Percentiles rank a stretch among this genome's conserved stretches.
Evolutionary conservation across 228 moss, liverwort and hornwort species (phyloP).

Genomic region (Sphagnum fallax): DNA sequence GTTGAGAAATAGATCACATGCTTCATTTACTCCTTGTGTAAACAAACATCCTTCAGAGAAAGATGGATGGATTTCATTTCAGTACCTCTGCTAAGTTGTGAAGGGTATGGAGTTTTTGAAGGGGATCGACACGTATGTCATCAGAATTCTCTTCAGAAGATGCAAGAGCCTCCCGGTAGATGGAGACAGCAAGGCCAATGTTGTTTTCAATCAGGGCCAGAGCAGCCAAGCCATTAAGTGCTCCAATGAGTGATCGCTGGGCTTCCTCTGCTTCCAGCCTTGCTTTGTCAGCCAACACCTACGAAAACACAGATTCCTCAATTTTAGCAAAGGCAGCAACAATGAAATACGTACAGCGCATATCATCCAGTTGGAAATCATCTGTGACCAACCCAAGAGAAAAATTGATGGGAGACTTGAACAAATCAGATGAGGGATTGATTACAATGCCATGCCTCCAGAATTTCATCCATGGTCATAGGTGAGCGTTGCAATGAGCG

Average conservation of each 20-base stretch:
- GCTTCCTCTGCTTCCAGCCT: constrained; percentile 78
- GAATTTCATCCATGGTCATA: constrained; percentile 97
- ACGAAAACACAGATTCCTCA: background rate
- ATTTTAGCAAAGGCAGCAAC: background rate
- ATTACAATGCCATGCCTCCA: constrained; percentile 42
- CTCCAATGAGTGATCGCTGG: constrained; percentile 77
- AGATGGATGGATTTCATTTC: background rate
- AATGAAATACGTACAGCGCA: background rate
- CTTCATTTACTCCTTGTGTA: background rate
- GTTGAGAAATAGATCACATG: background rate
- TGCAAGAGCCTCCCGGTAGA: constrained; percentile 81
- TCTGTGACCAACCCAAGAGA: background rate
- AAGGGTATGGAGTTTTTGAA: constrained; percentile 92
- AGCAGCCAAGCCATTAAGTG: constrained; percentile 89
- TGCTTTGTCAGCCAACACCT: constrained; percentile 83
- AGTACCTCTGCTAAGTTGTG: constrained; percentile 76
- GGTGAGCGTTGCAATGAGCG: constrained; percentile 75
- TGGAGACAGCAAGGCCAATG: constrained; percentile 59
- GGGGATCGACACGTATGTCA: constrained; percentile 77
- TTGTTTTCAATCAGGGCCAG: constrained; percentile 70
- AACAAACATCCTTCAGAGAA: background rate
- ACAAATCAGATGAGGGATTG: background rate
- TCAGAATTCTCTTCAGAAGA: constrained; percentile 67
- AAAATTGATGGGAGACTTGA: background rate
- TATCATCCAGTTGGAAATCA: too few species aligned